A percentile compares a stretch with the other conserved stretches of the same genome.
phyloP scores from a whole-genome alignment of 768 basidiomycete genomes.

The Panaeolus cyanescens region DNA sequence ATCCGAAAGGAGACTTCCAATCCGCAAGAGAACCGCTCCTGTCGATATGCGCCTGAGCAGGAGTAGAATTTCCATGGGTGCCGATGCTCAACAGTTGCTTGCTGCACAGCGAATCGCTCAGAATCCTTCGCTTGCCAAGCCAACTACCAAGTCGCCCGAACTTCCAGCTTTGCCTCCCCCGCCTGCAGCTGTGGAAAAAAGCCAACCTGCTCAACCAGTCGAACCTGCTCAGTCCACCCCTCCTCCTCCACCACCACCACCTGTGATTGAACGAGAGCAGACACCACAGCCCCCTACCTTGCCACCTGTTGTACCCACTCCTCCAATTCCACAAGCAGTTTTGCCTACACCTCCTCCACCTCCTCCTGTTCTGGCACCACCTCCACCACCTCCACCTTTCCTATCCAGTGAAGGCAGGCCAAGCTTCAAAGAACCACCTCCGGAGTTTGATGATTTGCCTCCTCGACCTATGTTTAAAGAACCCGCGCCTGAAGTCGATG shows the following conservation, averaged over 20 bases:
- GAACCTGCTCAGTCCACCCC: slow-evolving; percentile 6
- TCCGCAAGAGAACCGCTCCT: slow-evolving; percentile 84
- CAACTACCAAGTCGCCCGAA: slow-evolving; percentile 34
- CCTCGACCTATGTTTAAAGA: slow-evolving; percentile 58
- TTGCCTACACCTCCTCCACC: slow-evolving; percentile 32
- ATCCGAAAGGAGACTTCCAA: slow-evolving; percentile 80
- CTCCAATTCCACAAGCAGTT: slow-evolving; percentile 13
- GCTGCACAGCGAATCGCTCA: slow-evolving; percentile 69
- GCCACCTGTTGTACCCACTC: slow-evolving; percentile 10
- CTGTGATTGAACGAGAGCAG: slow-evolving; percentile 15
- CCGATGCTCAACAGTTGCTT: slow-evolving; percentile 70
- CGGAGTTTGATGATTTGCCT: slow-evolving; percentile 44
- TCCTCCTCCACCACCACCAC: slow-evolving; percentile 28
- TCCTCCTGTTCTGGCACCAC: slow-evolving; percentile 19
- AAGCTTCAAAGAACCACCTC: slow-evolving; percentile 62
- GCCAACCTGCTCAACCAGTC: background rate
- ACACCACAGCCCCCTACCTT: slow-evolving; percentile 24
- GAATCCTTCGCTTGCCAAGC: slow-evolving; percentile 43
- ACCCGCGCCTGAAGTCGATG: slow-evolving; percentile 61
- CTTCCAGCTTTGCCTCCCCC: slow-evolving; percentile 31
- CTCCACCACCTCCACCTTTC: slow-evolving; percentile 16
- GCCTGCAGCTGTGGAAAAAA: slow-evolving; percentile 15
- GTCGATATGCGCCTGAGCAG: slow-evolving; percentile 89
- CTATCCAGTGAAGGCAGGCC: slow-evolving; percentile 12
- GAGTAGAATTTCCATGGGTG: slow-evolving; percentile 69